A percentile compares a stretch with the other conserved stretches of the same genome.
Evolutionary conservation across 2,329 filamentous ascomycete genomes (phyloP).

Genomic region (Akanthomyces lecanii): DNA sequence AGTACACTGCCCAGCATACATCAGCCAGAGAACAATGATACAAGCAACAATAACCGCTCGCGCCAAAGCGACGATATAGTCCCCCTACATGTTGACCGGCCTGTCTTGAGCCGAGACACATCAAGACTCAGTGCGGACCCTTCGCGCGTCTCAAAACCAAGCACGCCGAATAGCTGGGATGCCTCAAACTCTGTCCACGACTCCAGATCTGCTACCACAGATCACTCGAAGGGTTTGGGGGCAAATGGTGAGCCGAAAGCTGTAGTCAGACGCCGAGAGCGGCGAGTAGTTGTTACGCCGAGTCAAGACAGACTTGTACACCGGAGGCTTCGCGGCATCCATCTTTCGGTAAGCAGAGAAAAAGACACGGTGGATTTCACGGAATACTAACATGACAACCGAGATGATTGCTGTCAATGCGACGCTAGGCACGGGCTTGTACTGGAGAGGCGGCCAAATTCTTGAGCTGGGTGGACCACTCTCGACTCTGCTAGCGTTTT

Average conservation of each 20-base stretch:
- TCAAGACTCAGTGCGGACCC: not conserved
- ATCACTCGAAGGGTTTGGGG: not conserved
- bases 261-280: conserved; percentile 11
- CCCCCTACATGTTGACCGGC: not conserved
- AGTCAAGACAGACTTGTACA: conserved; percentile 18
- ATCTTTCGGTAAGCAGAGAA: conserved; percentile 23
- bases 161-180: not conserved
- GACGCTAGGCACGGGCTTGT: conserved; percentile 27
- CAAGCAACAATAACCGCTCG: not conserved
- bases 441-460: conserved; percentile 29
- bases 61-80: not conserved
- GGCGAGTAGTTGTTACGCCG: conserved; percentile 19
- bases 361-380: not conserved
- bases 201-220: not conserved
- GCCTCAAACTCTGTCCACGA: not conserved
- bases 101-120: not conserved
- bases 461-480: conserved; percentile 27
- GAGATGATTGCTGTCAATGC: conserved; percentile 30
- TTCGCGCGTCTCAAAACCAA: not conserved
- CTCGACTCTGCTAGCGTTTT: conserved; percentile 26
- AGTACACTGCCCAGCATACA: not conserved
- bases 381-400: not conserved
- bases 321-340: conserved; percentile 24
- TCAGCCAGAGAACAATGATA: not conserved
- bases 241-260: not conserved